Evolutionary conservation across 129 eudicot species (phyloP).

Genomic region (Gnaphalium uliginosum): DNA sequence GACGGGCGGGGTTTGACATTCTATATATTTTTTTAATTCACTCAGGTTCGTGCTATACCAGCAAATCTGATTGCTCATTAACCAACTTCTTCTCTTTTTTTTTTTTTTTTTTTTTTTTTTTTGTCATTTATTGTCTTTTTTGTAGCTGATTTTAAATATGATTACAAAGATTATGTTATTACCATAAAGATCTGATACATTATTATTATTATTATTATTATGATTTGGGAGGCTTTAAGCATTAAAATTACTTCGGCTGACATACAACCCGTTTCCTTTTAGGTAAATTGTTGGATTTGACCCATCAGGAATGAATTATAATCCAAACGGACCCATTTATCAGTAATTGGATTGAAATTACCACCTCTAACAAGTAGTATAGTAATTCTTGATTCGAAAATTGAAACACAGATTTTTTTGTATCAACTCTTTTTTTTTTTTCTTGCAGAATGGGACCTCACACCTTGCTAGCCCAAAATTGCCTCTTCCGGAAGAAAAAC

Average conservation of each 20-base stretch:
- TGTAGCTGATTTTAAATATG: background rate
- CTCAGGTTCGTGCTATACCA: too few species aligned
- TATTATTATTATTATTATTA: background rate
- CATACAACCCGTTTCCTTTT: background rate
- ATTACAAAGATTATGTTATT: background rate
- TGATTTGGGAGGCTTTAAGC: background rate
- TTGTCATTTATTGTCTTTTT: background rate
- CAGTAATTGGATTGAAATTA: background rate
- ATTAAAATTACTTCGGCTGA: background rate
- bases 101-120: too few species aligned
- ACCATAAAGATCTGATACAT: background rate
- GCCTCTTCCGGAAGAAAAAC: slow-evolving; percentile 66
- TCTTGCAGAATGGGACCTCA: slow-evolving; percentile 72
- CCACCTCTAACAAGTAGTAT: background rate
- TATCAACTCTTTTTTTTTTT: background rate
- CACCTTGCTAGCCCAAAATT: slow-evolving; percentile 53
- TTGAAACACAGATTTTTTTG: background rate
- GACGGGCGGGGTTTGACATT: background rate
- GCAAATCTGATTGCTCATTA: too few species aligned
- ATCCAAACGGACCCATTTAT: background rate
- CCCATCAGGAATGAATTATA: background rate
- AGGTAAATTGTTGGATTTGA: background rate
- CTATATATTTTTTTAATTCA: too few species aligned
- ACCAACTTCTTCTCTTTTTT: too few species aligned
- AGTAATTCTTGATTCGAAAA: background rate